Percentiles rank a stretch among this genome's conserved stretches.
phyloP scores from a whole-genome alignment of 192 early-diverging fungal species.

The Coemansia javaensis region DNA sequence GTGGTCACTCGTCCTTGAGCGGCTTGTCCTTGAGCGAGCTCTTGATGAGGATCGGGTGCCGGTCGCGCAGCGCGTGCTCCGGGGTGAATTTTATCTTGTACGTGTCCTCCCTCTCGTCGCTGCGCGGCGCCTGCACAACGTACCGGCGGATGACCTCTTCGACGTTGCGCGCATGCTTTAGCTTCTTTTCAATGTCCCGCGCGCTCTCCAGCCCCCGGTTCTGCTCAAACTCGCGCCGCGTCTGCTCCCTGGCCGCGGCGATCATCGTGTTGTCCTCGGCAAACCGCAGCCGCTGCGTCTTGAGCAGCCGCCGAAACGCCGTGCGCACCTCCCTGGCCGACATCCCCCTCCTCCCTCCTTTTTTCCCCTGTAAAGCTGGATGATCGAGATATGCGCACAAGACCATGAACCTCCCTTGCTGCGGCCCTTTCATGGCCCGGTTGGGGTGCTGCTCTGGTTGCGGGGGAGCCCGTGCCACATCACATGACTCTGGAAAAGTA shows the following conservation, averaged over 20 bases:
- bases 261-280: slow-evolving; percentile 14
- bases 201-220: slow-evolving; percentile 18
- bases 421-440: no score
- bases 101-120: slow-evolving; percentile 21
- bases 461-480: no score
- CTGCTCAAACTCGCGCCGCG: slow-evolving; percentile 35
- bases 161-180: slow-evolving; percentile 39
- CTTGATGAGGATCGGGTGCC: slow-evolving; percentile 40
- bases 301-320: slow-evolving; percentile 33
- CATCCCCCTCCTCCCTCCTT: no score
- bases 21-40: slow-evolving; percentile 25
- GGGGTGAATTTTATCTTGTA: slow-evolving; percentile 34
- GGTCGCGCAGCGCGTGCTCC: slow-evolving; percentile 41
- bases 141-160: slow-evolving; percentile 40
- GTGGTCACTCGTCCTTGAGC: not conserved
- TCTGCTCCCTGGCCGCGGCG: slow-evolving; percentile 28
- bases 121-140: slow-evolving; percentile 41
- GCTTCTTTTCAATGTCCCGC: slow-evolving; percentile 32
- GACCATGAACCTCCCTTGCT: no score
- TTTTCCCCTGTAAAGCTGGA: not conserved
- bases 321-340: slow-evolving; percentile 23
- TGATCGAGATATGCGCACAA: not conserved
- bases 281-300: slow-evolving; percentile 29
- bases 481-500: no score
- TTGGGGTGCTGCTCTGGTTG: no score